These are phyloP conservation scores for Penicillium atrosanguineum DNA, from an alignment of 495 filamentous ascomycete genomes.

Conservation along the genomic window DNA sequence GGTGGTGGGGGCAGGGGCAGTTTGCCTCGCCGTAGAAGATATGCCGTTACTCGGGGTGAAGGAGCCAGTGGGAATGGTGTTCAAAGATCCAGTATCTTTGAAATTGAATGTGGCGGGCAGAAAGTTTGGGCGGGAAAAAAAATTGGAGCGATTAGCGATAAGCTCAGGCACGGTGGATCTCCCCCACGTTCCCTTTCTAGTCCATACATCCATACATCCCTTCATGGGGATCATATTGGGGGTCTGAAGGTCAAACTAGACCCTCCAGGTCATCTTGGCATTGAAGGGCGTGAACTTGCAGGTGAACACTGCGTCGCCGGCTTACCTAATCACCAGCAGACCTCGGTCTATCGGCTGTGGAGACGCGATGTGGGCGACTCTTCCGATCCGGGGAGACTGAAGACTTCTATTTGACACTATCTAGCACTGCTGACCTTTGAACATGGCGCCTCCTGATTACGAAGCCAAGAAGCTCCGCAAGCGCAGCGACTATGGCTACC, in stretches of 20 bases:
- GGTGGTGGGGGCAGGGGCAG: conserved; percentile 38
- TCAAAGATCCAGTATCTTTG: neutral
- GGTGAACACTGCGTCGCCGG: conserved; percentile 2
- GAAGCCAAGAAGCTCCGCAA: conserved; percentile 59
- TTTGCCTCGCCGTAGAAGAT: conserved; percentile 55
- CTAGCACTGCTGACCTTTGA: neutral
- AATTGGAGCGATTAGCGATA: conserved; percentile 10
- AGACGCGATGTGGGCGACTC: conserved; percentile 4
- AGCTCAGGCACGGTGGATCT: conserved; percentile 13
- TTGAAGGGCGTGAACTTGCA: neutral
- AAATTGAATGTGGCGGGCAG: conserved; percentile 2
- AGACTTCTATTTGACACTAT: neutral
- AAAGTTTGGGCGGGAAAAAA: conserved; percentile 19
- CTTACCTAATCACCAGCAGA: conserved; percentile 25
- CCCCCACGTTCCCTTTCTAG: neutral
- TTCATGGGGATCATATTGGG: no score
- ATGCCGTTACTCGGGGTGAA: conserved; percentile 56
- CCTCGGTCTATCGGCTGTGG: conserved; percentile 21
- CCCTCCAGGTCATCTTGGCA: no score
- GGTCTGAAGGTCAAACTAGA: no score
- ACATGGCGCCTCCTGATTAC: conserved; percentile 34
- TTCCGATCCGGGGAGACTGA: conserved; percentile 1
- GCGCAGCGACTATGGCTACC: conserved; percentile 72
- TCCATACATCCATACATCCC: no score
- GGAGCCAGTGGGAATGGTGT: conserved; percentile 50